phyloP scores from a whole-genome alignment of 352 stramenopile genomes.

The Pythium brassicae region DNA sequence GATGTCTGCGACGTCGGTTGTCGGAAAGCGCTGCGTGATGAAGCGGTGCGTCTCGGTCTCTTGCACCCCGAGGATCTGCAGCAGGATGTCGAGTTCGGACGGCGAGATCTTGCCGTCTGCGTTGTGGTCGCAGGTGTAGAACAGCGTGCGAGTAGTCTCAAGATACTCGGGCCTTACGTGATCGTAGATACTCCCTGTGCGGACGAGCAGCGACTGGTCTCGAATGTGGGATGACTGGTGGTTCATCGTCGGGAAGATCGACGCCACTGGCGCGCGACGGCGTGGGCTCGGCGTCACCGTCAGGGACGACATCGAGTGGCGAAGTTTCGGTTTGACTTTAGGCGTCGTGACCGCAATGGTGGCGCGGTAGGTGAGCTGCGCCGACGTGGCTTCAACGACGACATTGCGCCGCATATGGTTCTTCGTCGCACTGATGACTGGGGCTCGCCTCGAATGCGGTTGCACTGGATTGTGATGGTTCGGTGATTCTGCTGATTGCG shows the following conservation, averaged over 20 bases:
- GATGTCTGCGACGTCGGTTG: not conserved
- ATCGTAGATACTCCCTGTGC: conserved; percentile 11
- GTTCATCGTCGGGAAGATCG: conserved; percentile 3
- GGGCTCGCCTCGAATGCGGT: not conserved
- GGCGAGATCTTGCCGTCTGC: conserved; percentile 27
- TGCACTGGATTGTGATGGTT: not conserved
- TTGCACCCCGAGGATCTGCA: conserved; percentile 26
- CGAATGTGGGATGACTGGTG: not conserved
- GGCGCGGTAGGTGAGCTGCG: not conserved
- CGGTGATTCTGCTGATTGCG: not conserved
- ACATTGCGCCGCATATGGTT: not conserved
- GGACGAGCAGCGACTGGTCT: not conserved
- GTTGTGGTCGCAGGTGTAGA: conserved; percentile 28
- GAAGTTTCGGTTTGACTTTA: not conserved
- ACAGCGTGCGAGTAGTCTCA: conserved; percentile 21
- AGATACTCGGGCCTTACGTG: conserved; percentile 23
- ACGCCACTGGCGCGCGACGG: not conserved
- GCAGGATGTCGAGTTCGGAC: conserved; percentile 22
- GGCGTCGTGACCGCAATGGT: not conserved
- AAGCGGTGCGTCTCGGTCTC: conserved; percentile 5
- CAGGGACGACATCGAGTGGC: not conserved
- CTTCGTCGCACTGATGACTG: not conserved
- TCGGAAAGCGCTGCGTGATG: conserved; percentile 1
- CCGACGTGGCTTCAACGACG: not conserved
- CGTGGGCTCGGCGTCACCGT: not conserved